Evolutionary conservation across 192 early-diverging fungal species (phyloP).

Genomic region (Podila horticola): DNA sequence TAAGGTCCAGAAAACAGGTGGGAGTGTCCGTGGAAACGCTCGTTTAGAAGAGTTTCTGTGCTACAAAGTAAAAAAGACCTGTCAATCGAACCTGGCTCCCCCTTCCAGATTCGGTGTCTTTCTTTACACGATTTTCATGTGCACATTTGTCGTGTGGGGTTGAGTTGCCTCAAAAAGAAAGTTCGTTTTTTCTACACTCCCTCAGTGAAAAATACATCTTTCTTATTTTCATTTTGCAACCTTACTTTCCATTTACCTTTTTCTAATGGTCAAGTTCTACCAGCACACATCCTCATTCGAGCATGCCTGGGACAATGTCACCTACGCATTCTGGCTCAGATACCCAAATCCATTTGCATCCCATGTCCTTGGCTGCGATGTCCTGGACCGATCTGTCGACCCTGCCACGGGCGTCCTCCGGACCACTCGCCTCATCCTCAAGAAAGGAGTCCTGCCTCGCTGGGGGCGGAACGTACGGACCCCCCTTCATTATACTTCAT

Average conservation of each 20-base stretch:
- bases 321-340: conserved; percentile 90
- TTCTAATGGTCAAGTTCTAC: conserved; percentile 54
- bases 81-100: no score
- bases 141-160: no score
- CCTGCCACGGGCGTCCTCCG: conserved; percentile 79
- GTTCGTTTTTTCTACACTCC: neutral
- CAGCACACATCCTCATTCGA: conserved; percentile 82
- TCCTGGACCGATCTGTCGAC: conserved; percentile 89
- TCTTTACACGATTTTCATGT: neutral
- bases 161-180: neutral
- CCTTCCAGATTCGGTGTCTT: neutral
- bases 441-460: conserved; percentile 86
- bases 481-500: no score
- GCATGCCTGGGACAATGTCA: conserved; percentile 86
- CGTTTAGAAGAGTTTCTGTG: neutral
- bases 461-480: conserved; percentile 76
- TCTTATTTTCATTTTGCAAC: no score
- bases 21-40: no score
- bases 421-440: conserved; percentile 91
- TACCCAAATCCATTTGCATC: conserved; percentile 98
- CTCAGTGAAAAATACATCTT: neutral
- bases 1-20: no score
- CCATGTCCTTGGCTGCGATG: conserved; percentile 95
- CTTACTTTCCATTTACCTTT: no score
- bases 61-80: neutral